Evolutionary conservation across 495 filamentous ascomycete genomes (phyloP).

Genomic region (Penicillium tannophilum): DNA sequence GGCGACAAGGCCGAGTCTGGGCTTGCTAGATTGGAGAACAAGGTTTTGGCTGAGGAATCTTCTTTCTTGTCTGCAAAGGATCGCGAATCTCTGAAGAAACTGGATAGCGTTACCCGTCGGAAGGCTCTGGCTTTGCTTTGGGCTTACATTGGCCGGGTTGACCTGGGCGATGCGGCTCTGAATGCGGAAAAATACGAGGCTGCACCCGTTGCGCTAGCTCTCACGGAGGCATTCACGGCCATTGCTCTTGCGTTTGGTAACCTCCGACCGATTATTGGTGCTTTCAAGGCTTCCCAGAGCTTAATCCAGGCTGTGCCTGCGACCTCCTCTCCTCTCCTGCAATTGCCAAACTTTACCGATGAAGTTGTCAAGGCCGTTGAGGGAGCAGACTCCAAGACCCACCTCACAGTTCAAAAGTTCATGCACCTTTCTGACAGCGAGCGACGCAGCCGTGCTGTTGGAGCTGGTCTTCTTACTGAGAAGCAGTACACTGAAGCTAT

Average conservation of each 20-base stretch:
- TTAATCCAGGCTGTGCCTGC: slow-evolving; percentile 89
- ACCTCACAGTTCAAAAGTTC: slow-evolving; percentile 80
- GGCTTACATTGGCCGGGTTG: slow-evolving; percentile 89
- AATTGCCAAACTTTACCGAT: slow-evolving; percentile 86
- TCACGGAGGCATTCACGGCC: slow-evolving; percentile 83
- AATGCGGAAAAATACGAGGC: slow-evolving; percentile 77
- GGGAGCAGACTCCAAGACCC: slow-evolving; percentile 67
- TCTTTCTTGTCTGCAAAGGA: slow-evolving; percentile 53
- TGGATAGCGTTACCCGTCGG: slow-evolving; percentile 71
- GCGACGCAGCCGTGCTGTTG: slow-evolving; percentile 67
- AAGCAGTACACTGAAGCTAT: slow-evolving; percentile 76
- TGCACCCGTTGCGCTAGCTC: slow-evolving; percentile 78
- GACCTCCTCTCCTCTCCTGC: slow-evolving; percentile 81
- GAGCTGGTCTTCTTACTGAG: slow-evolving; percentile 70
- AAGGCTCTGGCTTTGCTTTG: slow-evolving; percentile 90
- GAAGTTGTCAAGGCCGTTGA: slow-evolving; percentile 74
- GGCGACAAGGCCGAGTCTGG: slow-evolving; percentile 74
- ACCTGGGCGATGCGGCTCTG: slow-evolving; percentile 69
- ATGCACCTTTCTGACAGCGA: slow-evolving; percentile 78
- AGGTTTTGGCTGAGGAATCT: slow-evolving; percentile 62
- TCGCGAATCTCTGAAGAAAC: slow-evolving; percentile 67
- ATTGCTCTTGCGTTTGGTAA: slow-evolving; percentile 88
- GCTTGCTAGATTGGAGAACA: slow-evolving; percentile 77
- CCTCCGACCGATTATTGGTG: slow-evolving; percentile 75
- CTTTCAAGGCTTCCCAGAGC: slow-evolving; percentile 80